Conservation (phyloP, 495 filamentous ascomycete species). For the Daldinia loculata region DNA sequence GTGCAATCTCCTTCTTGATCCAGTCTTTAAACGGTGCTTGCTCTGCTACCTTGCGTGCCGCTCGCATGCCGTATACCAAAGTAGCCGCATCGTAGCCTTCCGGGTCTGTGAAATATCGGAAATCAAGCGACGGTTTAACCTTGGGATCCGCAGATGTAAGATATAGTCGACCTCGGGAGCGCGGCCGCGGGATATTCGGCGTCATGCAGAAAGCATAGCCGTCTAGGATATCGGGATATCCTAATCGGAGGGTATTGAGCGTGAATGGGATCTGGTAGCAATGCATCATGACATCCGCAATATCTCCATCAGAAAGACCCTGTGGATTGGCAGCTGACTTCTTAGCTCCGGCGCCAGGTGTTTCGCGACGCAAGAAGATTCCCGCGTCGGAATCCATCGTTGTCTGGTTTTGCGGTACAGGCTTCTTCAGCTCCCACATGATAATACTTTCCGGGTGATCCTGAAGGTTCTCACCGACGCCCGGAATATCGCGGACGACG, state of each 20-base stretch:
- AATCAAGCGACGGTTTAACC: constrained; percentile 83
- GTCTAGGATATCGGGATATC: constrained; percentile 70
- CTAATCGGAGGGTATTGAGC: constrained; percentile 74
- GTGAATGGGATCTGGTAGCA: constrained; percentile 90
- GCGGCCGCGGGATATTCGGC: constrained; percentile 84
- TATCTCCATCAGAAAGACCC: constrained; percentile 65
- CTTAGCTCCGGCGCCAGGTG: constrained; percentile 60
- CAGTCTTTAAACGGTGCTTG: constrained; percentile 78
- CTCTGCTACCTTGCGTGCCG: constrained; percentile 74
- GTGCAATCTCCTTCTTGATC: constrained; percentile 82
- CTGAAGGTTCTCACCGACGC: constrained; percentile 80
- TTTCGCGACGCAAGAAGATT: constrained; percentile 80
- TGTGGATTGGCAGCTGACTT: constrained; percentile 55
- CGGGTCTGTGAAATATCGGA: constrained; percentile 87
- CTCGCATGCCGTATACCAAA: constrained; percentile 78
- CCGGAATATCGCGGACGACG: constrained; percentile 75
- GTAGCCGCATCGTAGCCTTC: constrained; percentile 85
- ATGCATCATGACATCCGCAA: constrained; percentile 88
- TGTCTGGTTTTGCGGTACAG: constrained; percentile 77
- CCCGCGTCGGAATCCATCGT: constrained; percentile 88
- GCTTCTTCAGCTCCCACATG: constrained; percentile 83
- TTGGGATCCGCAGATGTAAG: constrained; percentile 74
- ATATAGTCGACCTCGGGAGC: constrained; percentile 76
- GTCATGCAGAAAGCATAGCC: constrained; percentile 90
- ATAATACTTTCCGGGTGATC: constrained; percentile 83